phyloP scores from a whole-genome alignment of 2,329 filamentous ascomycete genomes.

The Alternaria atra region DNA sequence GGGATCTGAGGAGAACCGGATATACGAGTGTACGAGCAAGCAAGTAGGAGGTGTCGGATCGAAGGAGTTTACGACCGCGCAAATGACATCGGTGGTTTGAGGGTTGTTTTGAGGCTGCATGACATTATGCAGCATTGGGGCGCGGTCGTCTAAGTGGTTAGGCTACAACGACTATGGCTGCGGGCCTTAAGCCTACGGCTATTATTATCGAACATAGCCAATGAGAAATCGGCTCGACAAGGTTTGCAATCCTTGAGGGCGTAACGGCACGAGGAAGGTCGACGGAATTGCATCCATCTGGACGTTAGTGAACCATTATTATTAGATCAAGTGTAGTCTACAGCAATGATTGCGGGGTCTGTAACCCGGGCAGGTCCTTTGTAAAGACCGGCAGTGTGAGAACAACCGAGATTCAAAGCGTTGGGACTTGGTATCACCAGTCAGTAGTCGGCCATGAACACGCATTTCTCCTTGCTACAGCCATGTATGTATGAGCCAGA shows the following conservation, averaged over 20 bases:
- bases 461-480: neutral
- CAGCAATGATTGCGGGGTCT: neutral
- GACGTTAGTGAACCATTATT: neutral
- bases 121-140: slow-evolving; percentile 12
- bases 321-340: neutral
- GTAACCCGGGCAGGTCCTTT: neutral
- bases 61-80: slow-evolving; percentile 8
- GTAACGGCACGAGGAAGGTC: neutral
- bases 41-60: neutral
- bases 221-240: neutral
- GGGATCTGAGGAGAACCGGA: neutral
- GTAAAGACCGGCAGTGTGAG: neutral
- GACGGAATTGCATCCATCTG: neutral
- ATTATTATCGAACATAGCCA: neutral
- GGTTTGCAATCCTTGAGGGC: neutral
- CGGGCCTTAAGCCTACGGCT: neutral
- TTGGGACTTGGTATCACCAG: neutral
- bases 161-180: neutral
- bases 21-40: slow-evolving; percentile 10
- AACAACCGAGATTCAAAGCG: neutral
- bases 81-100: slow-evolving; percentile 9
- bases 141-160: slow-evolving; percentile 2
- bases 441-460: neutral
- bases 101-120: slow-evolving; percentile 12
- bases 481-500: neutral